Conservation (phyloP, 495 filamentous ascomycete genomes). For the Bathelium albidoporum region DNA sequence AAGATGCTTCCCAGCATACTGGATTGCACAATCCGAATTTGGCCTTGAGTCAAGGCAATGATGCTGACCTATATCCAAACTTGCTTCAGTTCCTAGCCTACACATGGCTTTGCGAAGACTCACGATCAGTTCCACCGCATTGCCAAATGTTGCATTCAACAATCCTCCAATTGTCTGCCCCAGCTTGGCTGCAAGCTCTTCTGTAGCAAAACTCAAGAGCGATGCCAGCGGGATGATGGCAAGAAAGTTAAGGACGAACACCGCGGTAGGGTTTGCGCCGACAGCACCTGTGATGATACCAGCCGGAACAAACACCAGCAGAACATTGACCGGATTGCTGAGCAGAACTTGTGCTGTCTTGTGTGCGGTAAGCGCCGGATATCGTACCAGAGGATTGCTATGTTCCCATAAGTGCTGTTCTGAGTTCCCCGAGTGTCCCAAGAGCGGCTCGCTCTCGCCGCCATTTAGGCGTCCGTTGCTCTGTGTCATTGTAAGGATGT, state of each 20-base stretch:
- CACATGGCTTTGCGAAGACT: conserved; percentile 20
- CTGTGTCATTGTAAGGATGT: background rate
- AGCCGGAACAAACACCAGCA: conserved; percentile 82
- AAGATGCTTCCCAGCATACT: conserved; percentile 97
- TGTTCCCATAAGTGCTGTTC: conserved; percentile 14
- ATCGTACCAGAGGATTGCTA: conserved; percentile 28
- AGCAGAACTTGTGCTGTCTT: conserved; percentile 45
- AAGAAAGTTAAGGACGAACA: conserved; percentile 88
- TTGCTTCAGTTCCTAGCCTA: background rate
- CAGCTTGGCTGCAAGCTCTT: conserved; percentile 73
- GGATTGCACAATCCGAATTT: conserved; percentile 92
- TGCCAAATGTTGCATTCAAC: conserved; percentile 93
- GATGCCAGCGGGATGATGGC: conserved; percentile 92
- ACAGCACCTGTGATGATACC: conserved; percentile 69
- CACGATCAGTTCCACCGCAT: conserved; percentile 97
- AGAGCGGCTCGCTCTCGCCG: background rate
- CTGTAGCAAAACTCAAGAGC: conserved; percentile 87
- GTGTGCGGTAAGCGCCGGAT: conserved; percentile 42
- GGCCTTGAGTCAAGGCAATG: conserved; percentile 70
- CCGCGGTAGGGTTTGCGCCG: conserved; percentile 61
- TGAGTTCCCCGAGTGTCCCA: background rate
- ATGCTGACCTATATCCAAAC: conserved; percentile 64
- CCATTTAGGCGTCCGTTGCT: background rate
- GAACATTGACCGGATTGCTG: conserved; percentile 71
- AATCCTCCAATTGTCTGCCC: conserved; percentile 87